phyloP scores from a whole-genome alignment of 1,284 basidiomycete genomes.

The Ceratobasidium sp. region DNA sequence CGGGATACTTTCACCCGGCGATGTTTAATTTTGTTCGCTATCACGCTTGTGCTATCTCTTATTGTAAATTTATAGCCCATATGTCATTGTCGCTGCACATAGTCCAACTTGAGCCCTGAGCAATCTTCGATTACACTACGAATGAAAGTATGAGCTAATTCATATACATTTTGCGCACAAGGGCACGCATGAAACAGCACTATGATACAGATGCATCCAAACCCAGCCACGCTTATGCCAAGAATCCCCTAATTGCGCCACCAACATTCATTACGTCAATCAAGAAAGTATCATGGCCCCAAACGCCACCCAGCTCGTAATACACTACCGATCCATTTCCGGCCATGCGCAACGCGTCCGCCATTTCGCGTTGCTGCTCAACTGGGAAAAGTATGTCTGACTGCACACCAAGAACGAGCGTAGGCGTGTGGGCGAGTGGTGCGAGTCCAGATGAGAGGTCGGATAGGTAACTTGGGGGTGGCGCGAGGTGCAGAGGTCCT shows the following conservation, averaged over 20 bases:
- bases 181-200: too few relatives aligned
- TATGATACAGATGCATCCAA: background rate
- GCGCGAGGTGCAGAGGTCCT: slow-evolving; percentile 57
- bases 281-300: slow-evolving; percentile 98
- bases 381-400: slow-evolving; percentile 97
- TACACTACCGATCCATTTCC: slow-evolving; percentile 91
- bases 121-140: too few relatives aligned
- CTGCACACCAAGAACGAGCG: slow-evolving; percentile 92
- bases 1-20: too few relatives aligned
- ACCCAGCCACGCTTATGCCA: slow-evolving; percentile 47
- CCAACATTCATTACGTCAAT: slow-evolving; percentile 80
- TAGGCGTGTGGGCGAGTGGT: slow-evolving; percentile 79
- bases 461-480: slow-evolving; percentile 74
- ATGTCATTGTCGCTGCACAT: too few relatives aligned
- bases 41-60: too few relatives aligned
- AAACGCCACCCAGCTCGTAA: slow-evolving; percentile 97
- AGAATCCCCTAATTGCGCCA: slow-evolving; percentile 78
- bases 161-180: too few relatives aligned
- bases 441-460: slow-evolving; percentile 83
- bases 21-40: too few relatives aligned
- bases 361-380: slow-evolving; percentile 95
- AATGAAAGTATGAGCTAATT: too few relatives aligned
- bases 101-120: too few relatives aligned
- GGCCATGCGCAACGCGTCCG: slow-evolving; percentile 87
- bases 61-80: too few relatives aligned